Percentiles rank a stretch among this genome's conserved stretches.
Evolutionary conservation across 176 grass and related monocot species (phyloP).

Genomic region (Oryza punctata): DNA sequence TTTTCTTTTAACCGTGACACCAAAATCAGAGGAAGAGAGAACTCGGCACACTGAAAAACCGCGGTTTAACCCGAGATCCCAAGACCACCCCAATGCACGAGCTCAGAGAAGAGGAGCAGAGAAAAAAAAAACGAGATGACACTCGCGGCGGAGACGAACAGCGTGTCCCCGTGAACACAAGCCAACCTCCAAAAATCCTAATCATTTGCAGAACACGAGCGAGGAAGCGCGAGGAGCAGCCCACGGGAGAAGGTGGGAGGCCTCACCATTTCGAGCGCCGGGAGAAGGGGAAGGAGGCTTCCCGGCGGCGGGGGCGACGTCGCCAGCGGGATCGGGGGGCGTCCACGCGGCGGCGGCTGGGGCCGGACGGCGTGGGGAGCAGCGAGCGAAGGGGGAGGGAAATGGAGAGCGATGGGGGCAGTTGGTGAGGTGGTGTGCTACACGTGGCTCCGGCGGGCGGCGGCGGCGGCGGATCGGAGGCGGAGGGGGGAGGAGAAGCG

Average conservation of each 20-base stretch:
- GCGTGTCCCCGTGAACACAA: background rate
- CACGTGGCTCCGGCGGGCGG: background rate
- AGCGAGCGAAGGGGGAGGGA: background rate
- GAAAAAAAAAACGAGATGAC: background rate
- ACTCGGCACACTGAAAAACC: background rate
- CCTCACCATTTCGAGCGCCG: slow-evolving; percentile 28
- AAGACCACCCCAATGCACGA: slow-evolving; percentile 4
- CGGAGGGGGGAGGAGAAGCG: background rate
- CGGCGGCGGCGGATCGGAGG: slow-evolving; percentile 10
- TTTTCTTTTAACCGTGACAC: background rate
- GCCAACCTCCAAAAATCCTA: background rate
- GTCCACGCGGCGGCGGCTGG: background rate
- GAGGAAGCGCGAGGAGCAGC: background rate
- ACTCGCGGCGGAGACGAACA: background rate
- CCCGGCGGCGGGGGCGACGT: slow-evolving; percentile 7
- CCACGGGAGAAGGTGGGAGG: background rate
- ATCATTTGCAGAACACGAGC: background rate
- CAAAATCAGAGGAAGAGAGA: background rate
- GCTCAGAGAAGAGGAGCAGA: background rate
- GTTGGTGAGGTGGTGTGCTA: slow-evolving; percentile 23
- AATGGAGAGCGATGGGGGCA: slow-evolving; percentile 32
- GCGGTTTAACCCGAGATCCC: slow-evolving; percentile 22
- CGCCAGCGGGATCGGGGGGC: background rate
- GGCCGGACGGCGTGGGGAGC: background rate
- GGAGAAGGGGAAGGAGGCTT: background rate